phyloP scores from a whole-genome alignment of 345 rosid species.

The Fremontodendron californicum region DNA sequence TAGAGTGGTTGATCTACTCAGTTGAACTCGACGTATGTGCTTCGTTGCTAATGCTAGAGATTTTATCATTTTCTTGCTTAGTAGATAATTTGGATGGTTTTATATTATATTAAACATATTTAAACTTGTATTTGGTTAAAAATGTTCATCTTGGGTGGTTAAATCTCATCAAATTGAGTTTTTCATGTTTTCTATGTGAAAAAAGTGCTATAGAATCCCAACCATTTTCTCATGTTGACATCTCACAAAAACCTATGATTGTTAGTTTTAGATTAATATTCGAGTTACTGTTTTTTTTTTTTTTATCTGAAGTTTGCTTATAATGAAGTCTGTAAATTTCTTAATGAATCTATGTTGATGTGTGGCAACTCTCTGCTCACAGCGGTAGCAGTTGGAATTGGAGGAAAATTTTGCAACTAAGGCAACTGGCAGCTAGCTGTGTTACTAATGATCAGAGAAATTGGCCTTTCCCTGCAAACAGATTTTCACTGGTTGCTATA shows the following conservation, averaged over 20 bases:
- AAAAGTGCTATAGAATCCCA: neutral
- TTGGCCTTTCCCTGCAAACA: too few relatives aligned
- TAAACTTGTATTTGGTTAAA: neutral
- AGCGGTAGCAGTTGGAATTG: too few relatives aligned
- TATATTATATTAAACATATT: neutral
- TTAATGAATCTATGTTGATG: neutral
- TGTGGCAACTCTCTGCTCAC: too few relatives aligned
- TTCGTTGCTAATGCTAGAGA: too few relatives aligned
- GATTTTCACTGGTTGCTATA: too few relatives aligned
- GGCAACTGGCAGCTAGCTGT: too few relatives aligned
- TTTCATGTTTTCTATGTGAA: neutral
- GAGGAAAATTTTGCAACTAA: too few relatives aligned
- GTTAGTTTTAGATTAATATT: neutral
- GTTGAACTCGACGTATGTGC: too few relatives aligned
- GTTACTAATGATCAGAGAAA: too few relatives aligned
- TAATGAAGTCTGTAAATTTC: neutral
- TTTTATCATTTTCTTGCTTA: neutral
- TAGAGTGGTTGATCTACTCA: neutral
- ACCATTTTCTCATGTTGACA: neutral
- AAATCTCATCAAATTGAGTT: neutral
- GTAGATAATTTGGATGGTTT: neutral
- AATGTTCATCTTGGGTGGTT: neutral
- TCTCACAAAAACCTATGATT: neutral
- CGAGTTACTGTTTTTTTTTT: neutral
- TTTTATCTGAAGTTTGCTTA: neutral